A percentile compares a stretch with the other conserved stretches of the same genome.
phyloP scores from a whole-genome alignment of 441 rosid genomes.

The Viola pubescens region DNA sequence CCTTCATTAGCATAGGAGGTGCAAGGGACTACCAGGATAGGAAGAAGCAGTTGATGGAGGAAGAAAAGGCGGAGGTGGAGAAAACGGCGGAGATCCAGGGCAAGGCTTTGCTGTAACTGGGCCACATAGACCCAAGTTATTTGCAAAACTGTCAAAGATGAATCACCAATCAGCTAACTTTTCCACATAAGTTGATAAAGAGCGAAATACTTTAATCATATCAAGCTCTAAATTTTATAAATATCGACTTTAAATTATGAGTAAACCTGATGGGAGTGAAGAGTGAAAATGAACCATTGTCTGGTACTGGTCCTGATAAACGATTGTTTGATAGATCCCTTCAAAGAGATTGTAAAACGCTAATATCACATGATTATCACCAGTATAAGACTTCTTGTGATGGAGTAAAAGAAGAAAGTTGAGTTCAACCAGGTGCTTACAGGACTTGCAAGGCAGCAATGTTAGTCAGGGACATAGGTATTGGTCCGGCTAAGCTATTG shows the following conservation, averaged over 20 bases:
- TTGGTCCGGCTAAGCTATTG: slow-evolving; percentile 76
- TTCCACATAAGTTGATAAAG: slow-evolving; percentile 5
- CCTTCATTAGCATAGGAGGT: neutral
- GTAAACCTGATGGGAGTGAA: slow-evolving; percentile 86
- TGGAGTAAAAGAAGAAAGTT: neutral
- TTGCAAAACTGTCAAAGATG: slow-evolving; percentile 66
- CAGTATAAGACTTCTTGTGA: slow-evolving; percentile 11
- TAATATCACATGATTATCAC: neutral
- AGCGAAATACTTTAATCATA: neutral
- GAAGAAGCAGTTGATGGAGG: slow-evolving; percentile 53
- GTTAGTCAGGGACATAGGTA: slow-evolving; percentile 81
- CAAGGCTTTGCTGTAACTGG: slow-evolving; percentile 82
- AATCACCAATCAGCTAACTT: slow-evolving; percentile 10
- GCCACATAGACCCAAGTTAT: slow-evolving; percentile 77
- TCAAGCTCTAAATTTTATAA: no score
- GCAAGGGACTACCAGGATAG: slow-evolving; percentile 43
- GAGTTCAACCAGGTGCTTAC: slow-evolving; percentile 39
- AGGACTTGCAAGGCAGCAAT: slow-evolving; percentile 71
- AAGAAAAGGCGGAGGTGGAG: slow-evolving; percentile 87
- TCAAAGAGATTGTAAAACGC: slow-evolving; percentile 12
- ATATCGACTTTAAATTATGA: neutral
- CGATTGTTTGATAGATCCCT: slow-evolving; percentile 93
- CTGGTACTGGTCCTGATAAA: slow-evolving; percentile 82
- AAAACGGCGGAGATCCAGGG: slow-evolving; percentile 92
- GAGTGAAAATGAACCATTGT: slow-evolving; percentile 85